phyloP scores from a whole-genome alignment of 2,329 filamentous ascomycete genomes.

The Beauveria caledonica region DNA sequence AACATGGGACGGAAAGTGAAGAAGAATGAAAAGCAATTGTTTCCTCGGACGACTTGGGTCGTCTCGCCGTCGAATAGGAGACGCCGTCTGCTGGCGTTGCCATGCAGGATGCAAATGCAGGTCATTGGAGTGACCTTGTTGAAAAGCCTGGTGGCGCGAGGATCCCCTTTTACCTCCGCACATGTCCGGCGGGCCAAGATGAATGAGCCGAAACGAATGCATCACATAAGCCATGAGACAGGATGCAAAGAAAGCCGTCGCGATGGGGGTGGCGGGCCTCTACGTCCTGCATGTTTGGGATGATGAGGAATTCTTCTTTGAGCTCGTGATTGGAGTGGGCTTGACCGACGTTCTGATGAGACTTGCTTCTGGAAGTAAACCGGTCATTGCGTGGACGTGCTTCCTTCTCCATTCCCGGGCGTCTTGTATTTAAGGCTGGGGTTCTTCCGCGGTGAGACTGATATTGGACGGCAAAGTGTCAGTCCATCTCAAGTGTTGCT shows the following conservation, averaged over 20 bases:
- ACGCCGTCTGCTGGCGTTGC: background rate
- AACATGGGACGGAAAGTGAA: background rate
- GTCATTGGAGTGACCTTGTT: background rate
- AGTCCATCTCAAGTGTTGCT: no score
- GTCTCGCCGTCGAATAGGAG: background rate
- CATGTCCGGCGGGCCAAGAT: background rate
- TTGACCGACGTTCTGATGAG: background rate
- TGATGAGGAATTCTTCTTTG: background rate
- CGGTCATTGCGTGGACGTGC: background rate
- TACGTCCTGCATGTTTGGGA: slow-evolving; percentile 1
- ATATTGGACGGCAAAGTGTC: no score
- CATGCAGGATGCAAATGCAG: slow-evolving; percentile 2
- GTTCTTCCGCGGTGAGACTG: background rate
- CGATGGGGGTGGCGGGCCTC: background rate
- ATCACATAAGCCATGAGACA: background rate
- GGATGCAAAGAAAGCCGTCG: background rate
- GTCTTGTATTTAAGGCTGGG: background rate
- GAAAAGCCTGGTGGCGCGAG: background rate
- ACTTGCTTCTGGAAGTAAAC: background rate
- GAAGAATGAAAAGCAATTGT: background rate
- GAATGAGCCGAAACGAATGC: background rate
- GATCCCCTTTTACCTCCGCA: background rate
- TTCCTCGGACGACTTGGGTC: background rate
- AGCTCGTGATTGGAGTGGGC: background rate
- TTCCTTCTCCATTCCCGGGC: background rate